Percentiles rank a stretch among this genome's conserved stretches.
Conservation (phyloP, 164 flowering plant genomes). For the Umbellularia californica region DNA sequence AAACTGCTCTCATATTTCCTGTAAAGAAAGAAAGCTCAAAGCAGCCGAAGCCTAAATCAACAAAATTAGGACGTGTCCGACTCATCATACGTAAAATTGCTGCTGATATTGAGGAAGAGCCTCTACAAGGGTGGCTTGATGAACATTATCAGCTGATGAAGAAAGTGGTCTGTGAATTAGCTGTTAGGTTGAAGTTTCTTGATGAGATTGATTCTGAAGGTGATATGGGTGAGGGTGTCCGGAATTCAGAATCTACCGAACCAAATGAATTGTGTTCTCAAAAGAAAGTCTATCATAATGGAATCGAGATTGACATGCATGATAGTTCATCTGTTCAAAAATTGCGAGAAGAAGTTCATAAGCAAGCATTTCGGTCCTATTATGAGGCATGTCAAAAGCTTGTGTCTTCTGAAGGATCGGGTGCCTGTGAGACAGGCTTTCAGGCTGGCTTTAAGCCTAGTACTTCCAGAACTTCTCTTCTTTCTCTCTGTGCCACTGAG, state of each 20-base stretch:
- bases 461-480: slow-evolving; percentile 67
- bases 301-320: slow-evolving; percentile 57
- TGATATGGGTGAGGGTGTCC: slow-evolving; percentile 9
- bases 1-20: slow-evolving; percentile 55
- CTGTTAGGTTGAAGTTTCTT: slow-evolving; percentile 80
- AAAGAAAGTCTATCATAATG: slow-evolving; percentile 42
- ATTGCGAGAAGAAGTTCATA: slow-evolving; percentile 71
- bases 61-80: slow-evolving; percentile 66
- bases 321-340: slow-evolving; percentile 53
- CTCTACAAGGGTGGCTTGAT: slow-evolving; percentile 99
- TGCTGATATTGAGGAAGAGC: slow-evolving; percentile 96
- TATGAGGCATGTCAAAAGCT: slow-evolving; percentile 75
- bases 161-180: slow-evolving; percentile 83
- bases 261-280: slow-evolving; percentile 39
- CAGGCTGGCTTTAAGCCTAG: slow-evolving; percentile 91
- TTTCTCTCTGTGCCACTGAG: slow-evolving; percentile 73
- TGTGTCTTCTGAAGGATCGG: slow-evolving; percentile 75
- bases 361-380: slow-evolving; percentile 75
- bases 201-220: slow-evolving; percentile 54
- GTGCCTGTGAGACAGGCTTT: slow-evolving; percentile 80
- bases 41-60: slow-evolving; percentile 48
- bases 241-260: slow-evolving; percentile 39
- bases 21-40: slow-evolving; percentile 59
- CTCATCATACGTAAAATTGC: slow-evolving; percentile 74
- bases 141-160: slow-evolving; percentile 85